A percentile compares a stretch with the other conserved stretches of the same genome.
phyloP scores from a whole-genome alignment of 2,329 filamentous ascomycete species.

The Ophiosphaerella herpotricha region DNA sequence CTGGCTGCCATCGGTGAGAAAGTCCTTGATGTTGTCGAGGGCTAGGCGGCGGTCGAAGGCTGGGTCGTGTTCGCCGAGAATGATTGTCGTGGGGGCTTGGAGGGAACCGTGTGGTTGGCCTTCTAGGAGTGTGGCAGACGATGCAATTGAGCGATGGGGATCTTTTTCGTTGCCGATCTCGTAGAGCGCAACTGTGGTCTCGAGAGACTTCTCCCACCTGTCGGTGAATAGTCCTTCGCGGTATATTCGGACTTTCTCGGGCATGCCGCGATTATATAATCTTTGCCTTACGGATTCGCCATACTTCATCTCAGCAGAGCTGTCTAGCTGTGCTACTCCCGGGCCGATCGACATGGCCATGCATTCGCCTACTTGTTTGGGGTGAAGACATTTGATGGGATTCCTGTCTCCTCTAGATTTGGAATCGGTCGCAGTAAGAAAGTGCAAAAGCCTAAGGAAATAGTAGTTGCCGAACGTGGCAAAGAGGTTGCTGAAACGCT shows the following conservation, averaged over 20 bases:
- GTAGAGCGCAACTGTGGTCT: conserved; percentile 55
- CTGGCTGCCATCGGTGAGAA: conserved; percentile 56
- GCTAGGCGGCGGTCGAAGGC: conserved; percentile 56
- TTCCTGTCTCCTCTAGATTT: conserved; percentile 17
- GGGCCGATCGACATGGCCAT: conserved; percentile 60
- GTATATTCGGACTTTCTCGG: conserved; percentile 59
- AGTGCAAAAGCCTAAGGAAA: conserved; percentile 52
- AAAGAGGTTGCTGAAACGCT: conserved; percentile 49
- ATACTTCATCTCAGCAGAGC: conserved; percentile 17
- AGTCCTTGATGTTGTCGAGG: conserved; percentile 59
- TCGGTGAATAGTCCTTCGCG: conserved; percentile 53
- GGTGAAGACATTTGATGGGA: conserved; percentile 8
- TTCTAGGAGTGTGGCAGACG: conserved; percentile 48
- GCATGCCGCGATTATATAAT: conserved; percentile 51
- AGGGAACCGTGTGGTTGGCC: conserved; percentile 51
- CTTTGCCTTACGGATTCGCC: conserved; percentile 49
- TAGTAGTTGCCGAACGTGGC: conserved; percentile 57
- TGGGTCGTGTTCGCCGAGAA: conserved; percentile 59
- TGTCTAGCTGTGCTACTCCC: conserved; percentile 50
- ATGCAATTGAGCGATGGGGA: conserved; percentile 8
- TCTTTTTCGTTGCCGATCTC: conserved; percentile 35
- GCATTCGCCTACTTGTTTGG: conserved; percentile 47
- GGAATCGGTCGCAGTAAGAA: conserved; percentile 40
- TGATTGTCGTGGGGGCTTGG: conserved; percentile 57
- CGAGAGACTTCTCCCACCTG: conserved; percentile 58